Conservation (phyloP, 2,329 filamentous ascomycete genomes). For the Penicillium griseofulvum region DNA sequence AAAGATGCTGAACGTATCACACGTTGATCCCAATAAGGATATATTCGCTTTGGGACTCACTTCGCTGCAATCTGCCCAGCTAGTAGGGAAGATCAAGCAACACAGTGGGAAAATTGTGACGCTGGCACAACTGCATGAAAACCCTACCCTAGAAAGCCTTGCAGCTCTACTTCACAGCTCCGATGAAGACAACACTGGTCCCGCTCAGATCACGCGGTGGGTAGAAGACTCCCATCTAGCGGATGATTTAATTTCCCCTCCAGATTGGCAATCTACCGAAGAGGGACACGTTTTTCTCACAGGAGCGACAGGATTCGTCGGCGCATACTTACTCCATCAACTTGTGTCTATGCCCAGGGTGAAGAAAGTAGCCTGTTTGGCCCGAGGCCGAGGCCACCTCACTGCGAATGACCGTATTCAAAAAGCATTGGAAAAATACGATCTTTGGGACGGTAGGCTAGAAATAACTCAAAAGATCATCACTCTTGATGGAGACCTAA, state of each 20-base stretch:
- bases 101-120: not conserved
- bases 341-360: constrained; percentile 58
- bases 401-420: constrained; percentile 17
- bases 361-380: constrained; percentile 64
- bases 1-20: not conserved
- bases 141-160: not conserved
- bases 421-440: constrained; percentile 55
- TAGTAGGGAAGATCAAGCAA: constrained; percentile 46
- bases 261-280: not conserved
- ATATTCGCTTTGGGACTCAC: not conserved
- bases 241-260: not conserved
- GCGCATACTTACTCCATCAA: constrained; percentile 69
- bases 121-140: not conserved
- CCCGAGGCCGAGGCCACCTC: constrained; percentile 59
- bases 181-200: not conserved
- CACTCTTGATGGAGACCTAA: constrained; percentile 58
- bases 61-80: constrained; percentile 13
- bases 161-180: not conserved
- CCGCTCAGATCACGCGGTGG: not conserved
- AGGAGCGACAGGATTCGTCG: constrained; percentile 81
- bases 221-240: not conserved
- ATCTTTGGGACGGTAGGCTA: constrained; percentile 1
- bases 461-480: constrained; percentile 9
- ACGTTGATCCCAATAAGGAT: not conserved
- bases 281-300: constrained; percentile 30